Evolutionary conservation across 805 yeast species (phyloP), one percentile per base, ranked within the genome.

Genomic region (Candida xiaguanensis): DNA sequence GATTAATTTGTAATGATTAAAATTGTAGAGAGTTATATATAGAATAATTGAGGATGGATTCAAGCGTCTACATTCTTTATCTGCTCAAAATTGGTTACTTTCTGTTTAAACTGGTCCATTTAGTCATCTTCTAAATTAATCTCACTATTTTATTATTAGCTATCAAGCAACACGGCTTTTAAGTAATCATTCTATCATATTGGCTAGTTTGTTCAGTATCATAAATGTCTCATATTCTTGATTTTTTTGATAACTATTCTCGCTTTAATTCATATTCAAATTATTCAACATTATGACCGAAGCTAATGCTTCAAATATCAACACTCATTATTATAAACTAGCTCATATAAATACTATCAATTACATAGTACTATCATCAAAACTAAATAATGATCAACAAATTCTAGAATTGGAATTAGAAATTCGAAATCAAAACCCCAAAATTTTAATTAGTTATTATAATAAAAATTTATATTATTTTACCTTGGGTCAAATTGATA

Each of bases 241-340:
- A 20, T 20, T 7, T 25, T 11, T 11, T 25, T 25, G n/a, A n/a
- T 12, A 31, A 11, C 25, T 5, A 3, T 31, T 34, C 36, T 34
- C 36, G 36, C 36, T 34, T 18, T 9, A 12, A 32, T 12, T 8
- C 5, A 22, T 20, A 16, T 25, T 13, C 13, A 24, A 34, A 22
- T 34, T 25, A 34, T 4, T n/a, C 16, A 32, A 20, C 22, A 6
- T 25, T 36, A 44, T 46, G 47, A 14, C 42, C 25, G 55, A 49
- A 25, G 46, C 46, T 14, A 38, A 47, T 42, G 58, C 65, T 31
- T 52, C 63, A 19, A 49, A 47, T 38, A 53, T 65, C 12, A 42
- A 51, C 24, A 66, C 74, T 25, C 69, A 68, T 43, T 67, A 62
- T 53, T 59, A 59, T 44, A 67, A 67, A 48, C 44, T 69, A 34